phyloP scores from a whole-genome alignment of 2,329 filamentous ascomycete species.

The Fusarium sp. region DNA sequence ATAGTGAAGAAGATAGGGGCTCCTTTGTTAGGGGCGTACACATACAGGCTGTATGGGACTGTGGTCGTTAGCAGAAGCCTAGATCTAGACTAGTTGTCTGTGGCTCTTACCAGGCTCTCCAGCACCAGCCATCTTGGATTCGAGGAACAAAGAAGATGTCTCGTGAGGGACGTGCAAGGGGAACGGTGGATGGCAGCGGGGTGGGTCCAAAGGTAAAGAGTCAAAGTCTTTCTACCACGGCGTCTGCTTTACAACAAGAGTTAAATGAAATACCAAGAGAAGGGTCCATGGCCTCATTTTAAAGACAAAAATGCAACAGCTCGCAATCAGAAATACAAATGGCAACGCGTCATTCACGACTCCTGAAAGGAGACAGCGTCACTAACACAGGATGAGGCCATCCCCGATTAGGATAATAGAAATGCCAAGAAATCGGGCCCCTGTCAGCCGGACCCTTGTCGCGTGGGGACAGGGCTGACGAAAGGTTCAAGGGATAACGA shows the following conservation, averaged over 20 bases:
- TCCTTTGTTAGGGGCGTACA: conserved; percentile 66
- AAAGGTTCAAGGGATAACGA: background rate
- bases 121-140: background rate
- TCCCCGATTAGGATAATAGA: conserved; percentile 6
- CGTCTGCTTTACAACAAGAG: background rate
- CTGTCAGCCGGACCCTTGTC: background rate
- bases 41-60: conserved; percentile 28
- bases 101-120: background rate
- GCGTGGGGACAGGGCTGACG: background rate
- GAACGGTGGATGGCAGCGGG: background rate
- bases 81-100: too few relatives aligned
- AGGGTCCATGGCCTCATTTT: background rate
- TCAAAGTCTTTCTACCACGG: background rate
- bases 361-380: background rate
- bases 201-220: too few relatives aligned
- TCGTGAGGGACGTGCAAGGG: background rate
- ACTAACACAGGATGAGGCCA: background rate
- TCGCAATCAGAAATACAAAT: background rate
- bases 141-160: background rate
- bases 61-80: background rate
- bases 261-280: background rate
- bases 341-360: background rate
- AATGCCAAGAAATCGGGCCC: background rate
- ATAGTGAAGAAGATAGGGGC: conserved; percentile 66
- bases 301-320: background rate